Evolutionary conservation across 352 stramenopile species (phyloP).

Genomic region (Phytophthora rubi): DNA sequence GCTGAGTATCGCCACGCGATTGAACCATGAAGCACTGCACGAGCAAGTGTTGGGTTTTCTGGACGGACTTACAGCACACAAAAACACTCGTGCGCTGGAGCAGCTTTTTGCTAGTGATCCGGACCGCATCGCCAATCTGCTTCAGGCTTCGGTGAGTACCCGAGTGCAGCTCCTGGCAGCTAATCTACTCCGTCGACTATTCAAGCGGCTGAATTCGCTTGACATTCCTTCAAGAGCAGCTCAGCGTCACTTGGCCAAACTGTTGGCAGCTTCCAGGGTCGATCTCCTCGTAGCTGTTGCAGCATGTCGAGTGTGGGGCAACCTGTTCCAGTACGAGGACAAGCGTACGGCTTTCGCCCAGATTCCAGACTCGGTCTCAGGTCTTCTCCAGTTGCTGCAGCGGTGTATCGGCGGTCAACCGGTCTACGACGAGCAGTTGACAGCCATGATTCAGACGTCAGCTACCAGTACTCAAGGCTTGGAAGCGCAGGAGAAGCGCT

Average conservation of each 20-base stretch:
- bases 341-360: constrained; percentile 57
- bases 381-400: constrained; percentile 49
- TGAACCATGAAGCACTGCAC: constrained; percentile 47
- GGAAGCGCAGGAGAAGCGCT: constrained; percentile 23
- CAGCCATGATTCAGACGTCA: constrained; percentile 4
- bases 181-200: constrained; percentile 58
- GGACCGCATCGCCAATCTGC: constrained; percentile 62
- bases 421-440: neutral
- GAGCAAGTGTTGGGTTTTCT: constrained; percentile 59
- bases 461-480: neutral
- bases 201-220: constrained; percentile 56
- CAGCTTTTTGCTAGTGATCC: constrained; percentile 54
- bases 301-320: constrained; percentile 66
- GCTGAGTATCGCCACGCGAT: constrained; percentile 42
- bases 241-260: constrained; percentile 53
- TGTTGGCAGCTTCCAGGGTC: constrained; percentile 33
- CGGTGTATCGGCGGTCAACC: constrained; percentile 18
- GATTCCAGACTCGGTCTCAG: constrained; percentile 42
- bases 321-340: constrained; percentile 65
- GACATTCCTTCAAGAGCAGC: constrained; percentile 48
- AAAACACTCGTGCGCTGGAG: constrained; percentile 52
- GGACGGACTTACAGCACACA: constrained; percentile 49
- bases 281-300: constrained; percentile 42
- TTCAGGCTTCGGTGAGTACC: constrained; percentile 44
- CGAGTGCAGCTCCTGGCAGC: constrained; percentile 39